A percentile compares a stretch with the other conserved stretches of the same genome.
Evolutionary conservation across 345 rosid genomes (phyloP).

Genomic region (Microthlaspi erraticum): DNA sequence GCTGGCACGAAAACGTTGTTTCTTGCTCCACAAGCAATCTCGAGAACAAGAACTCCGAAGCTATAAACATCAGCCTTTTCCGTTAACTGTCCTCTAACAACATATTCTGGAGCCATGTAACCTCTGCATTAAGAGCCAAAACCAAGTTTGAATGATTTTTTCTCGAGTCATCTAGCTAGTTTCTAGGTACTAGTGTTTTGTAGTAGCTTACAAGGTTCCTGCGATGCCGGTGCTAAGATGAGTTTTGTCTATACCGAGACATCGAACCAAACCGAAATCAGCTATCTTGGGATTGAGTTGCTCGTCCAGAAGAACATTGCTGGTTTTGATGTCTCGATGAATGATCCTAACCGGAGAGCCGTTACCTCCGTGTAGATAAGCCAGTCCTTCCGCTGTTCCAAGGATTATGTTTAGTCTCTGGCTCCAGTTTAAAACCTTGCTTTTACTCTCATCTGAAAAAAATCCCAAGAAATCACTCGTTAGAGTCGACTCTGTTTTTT

Average conservation of each 20-base stretch:
- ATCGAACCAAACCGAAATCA: slow-evolving; percentile 62
- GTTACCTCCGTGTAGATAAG: slow-evolving; percentile 48
- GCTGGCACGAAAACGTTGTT: slow-evolving; percentile 43
- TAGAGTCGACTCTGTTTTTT: slow-evolving; percentile 5
- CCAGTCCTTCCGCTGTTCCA: slow-evolving; percentile 60
- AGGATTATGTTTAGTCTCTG: slow-evolving; percentile 49
- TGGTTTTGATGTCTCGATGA: slow-evolving; percentile 64
- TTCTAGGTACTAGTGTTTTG: background rate
- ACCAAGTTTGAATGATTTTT: background rate
- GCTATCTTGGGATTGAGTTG: slow-evolving; percentile 54
- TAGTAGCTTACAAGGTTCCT: slow-evolving; percentile 54
- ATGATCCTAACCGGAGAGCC: slow-evolving; percentile 44
- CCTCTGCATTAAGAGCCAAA: slow-evolving; percentile 44
- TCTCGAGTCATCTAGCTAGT: background rate
- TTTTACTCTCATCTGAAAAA: slow-evolving; percentile 43
- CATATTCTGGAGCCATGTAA: slow-evolving; percentile 62
- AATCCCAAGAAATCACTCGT: background rate
- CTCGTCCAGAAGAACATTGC: slow-evolving; percentile 54
- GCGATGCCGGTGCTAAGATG: slow-evolving; percentile 51
- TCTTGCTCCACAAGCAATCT: slow-evolving; percentile 48
- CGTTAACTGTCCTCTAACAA: slow-evolving; percentile 49
- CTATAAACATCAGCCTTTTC: slow-evolving; percentile 60
- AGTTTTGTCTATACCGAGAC: slow-evolving; percentile 37
- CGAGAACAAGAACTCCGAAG: slow-evolving; percentile 57
- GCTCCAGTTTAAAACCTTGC: slow-evolving; percentile 52